Conservation (phyloP, 1,284 basidiomycete species). For the Afroboletus lepidellus region DNA sequence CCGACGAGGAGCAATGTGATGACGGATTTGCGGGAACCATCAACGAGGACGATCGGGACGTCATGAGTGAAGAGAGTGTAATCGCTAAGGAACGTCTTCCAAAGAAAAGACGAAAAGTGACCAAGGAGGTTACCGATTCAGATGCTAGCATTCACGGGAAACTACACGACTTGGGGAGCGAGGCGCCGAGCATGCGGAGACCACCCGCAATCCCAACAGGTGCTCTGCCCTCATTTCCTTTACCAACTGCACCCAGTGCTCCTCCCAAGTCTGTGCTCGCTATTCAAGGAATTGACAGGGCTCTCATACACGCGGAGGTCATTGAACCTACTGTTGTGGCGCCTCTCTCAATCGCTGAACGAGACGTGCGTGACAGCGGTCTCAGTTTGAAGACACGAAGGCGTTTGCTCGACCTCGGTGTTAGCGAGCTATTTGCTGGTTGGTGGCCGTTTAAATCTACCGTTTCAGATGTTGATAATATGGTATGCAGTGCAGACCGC, state of each 20-base stretch:
- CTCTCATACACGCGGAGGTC: constrained; percentile 69
- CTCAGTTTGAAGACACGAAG: constrained; percentile 62
- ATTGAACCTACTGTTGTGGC: constrained; percentile 58
- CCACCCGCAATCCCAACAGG: constrained; percentile 13
- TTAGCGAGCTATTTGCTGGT: constrained; percentile 87
- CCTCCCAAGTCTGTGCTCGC: constrained; percentile 56
- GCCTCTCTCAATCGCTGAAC: constrained; percentile 46
- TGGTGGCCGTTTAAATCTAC: constrained; percentile 27
- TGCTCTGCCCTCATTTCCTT: constrained; percentile 66
- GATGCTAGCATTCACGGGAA: not conserved
- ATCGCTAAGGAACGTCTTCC: not conserved
- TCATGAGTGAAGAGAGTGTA: not conserved
- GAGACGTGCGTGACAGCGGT: constrained; percentile 41
- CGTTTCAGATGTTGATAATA: constrained; percentile 6
- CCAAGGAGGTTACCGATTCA: not conserved
- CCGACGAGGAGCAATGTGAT: constrained; percentile 5
- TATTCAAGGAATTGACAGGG: constrained; percentile 76
- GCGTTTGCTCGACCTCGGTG: constrained; percentile 71
- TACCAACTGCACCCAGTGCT: constrained; percentile 66
- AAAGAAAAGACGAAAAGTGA: constrained; percentile 23
- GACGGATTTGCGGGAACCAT: not conserved
- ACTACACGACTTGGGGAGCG: not conserved
- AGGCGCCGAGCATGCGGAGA: not conserved
- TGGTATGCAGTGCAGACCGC: constrained; percentile 71
- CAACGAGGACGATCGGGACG: not conserved